A percentile compares a stretch with the other conserved stretches of the same genome.
Conservation (phyloP, 148 eudicot genomes). For the Rhododendron griersonianum region DNA sequence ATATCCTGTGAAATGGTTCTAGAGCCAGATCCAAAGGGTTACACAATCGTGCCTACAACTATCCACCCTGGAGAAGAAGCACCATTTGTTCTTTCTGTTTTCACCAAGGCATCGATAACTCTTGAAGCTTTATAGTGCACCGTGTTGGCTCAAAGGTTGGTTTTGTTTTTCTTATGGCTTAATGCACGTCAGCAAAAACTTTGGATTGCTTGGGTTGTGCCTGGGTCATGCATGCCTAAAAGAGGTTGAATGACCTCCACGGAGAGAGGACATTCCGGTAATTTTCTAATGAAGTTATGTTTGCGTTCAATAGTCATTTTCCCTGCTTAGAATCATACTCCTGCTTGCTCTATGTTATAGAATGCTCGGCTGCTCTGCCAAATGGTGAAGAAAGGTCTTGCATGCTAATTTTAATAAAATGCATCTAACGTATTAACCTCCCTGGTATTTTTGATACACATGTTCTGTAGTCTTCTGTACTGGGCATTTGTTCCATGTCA, state of each 20-base stretch:
- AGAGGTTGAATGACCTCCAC: constrained; percentile 11
- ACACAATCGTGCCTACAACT: constrained; percentile 96
- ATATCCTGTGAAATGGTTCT: constrained; percentile 99
- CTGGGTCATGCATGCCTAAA: constrained; percentile 3
- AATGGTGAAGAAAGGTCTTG: neutral
- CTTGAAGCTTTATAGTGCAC: constrained; percentile 70
- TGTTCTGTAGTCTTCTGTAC: neutral
- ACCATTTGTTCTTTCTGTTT: constrained; percentile 95
- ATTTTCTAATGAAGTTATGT: neutral
- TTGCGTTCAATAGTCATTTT: neutral
- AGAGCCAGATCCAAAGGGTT: constrained; percentile 98
- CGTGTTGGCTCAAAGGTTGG: constrained; percentile 11
- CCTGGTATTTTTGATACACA: neutral
- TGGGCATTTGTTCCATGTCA: neutral
- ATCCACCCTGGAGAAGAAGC: constrained; percentile 99
- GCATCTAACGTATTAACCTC: neutral
- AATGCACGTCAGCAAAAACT: constrained; percentile 9
- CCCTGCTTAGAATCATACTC: neutral
- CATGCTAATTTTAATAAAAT: neutral
- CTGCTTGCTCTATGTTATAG: neutral
- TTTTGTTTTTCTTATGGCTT: constrained; percentile 14
- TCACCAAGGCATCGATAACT: constrained; percentile 81
- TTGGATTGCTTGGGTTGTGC: constrained; percentile 24
- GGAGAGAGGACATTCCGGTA: constrained; percentile 14
- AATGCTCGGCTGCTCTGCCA: neutral